Evolutionary conservation across 2,329 filamentous ascomycete species (phyloP).

Genomic region (Pseudopithomyces chartarum): DNA sequence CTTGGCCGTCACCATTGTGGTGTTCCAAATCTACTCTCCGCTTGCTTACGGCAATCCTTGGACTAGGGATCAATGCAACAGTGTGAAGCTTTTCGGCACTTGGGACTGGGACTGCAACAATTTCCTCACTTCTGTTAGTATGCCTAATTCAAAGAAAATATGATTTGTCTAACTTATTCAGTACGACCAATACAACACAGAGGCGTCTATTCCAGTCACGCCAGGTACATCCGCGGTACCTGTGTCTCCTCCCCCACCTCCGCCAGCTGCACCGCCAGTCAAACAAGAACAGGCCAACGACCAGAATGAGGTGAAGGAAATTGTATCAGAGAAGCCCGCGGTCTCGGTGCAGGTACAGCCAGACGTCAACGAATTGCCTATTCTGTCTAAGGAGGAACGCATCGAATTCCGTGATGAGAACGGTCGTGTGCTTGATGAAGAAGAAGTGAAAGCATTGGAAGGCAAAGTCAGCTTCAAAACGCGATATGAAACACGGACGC

Average conservation of each 20-base stretch:
- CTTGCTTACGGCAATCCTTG: slow-evolving; percentile 91
- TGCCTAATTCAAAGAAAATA: not conserved
- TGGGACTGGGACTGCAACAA: slow-evolving; percentile 99
- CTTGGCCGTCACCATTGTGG: slow-evolving; percentile 72
- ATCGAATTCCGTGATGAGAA: slow-evolving; percentile 95
- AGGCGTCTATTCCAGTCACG: slow-evolving; percentile 21
- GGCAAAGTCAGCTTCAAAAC: slow-evolving; percentile 97
- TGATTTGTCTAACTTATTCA: not conserved
- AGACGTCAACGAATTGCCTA: slow-evolving; percentile 31
- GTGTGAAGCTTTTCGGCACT: slow-evolving; percentile 81
- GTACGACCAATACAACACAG: slow-evolving; percentile 19
- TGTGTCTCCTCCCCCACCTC: slow-evolving; percentile 29
- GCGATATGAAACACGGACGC: slow-evolving; percentile 91
- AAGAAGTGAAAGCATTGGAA: slow-evolving; percentile 81
- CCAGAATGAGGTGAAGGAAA: slow-evolving; percentile 24
- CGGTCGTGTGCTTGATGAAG: slow-evolving; percentile 83
- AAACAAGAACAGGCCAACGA: slow-evolving; percentile 17
- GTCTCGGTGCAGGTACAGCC: slow-evolving; percentile 37
- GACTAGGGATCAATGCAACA: slow-evolving; percentile 86
- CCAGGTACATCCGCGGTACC: slow-evolving; percentile 18
- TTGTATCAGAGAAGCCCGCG: slow-evolving; percentile 32
- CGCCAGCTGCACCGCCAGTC: slow-evolving; percentile 22
- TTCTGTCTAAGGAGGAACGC: slow-evolving; percentile 71
- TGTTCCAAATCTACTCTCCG: slow-evolving; percentile 85
- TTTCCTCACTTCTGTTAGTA: slow-evolving; percentile 84